Base-by-base conservation (phyloP, 2,329 filamentous ascomycete species). In the Pseudogymnoascus sp. region DNA sequence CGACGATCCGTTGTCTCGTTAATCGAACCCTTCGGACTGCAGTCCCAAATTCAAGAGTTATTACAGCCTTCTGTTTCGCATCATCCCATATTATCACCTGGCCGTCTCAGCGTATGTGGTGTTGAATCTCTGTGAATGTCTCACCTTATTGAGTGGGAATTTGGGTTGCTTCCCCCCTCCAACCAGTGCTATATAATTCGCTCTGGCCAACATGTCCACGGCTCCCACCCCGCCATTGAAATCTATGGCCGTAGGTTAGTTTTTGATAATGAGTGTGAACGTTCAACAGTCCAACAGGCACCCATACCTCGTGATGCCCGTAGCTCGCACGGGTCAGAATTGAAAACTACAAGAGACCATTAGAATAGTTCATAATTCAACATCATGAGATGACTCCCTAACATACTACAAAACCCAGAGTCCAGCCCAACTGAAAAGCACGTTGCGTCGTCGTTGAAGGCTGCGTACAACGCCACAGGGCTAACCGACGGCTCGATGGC, bases 21-120 rank as follows among this genome's bases (percentile, higher is more conserved):
- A 97, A 79, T 68, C 90, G 87, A 28, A 96, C 85, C 40, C 91
- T 89, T 14, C 92, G 84, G 23, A 97, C 86, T 1, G 89, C 85
- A 18, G 90, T 92, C 64, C 90, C 84, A 66, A 93, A 88, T 63
- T 93, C 89, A 69, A 97, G 80, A 3, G 82, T 89, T 66, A 93
- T 89, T 12, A 90, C 82, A 6, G 88, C 86, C 67, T 88, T 89
- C 66, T 89, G 86, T 68, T 89, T 90, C 65, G 85, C 82, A 70
- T 96, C 91, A 74, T 99, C 93, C 93, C 93, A 97, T 70, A 97
- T 90, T 67, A 96, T 87, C 59, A 93, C 83, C 85, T 88, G 64
- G 23, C 68, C 63, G 16, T 56, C 50, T 56, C 28, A 56, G 50
- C 50, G 34, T 56, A 56, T 34, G 50, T 34, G 50, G 34, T 21